These are phyloP conservation scores for Suillus fuscotomentosus DNA, from an alignment of 768 basidiomycete genomes.

Conservation along the genomic window DNA sequence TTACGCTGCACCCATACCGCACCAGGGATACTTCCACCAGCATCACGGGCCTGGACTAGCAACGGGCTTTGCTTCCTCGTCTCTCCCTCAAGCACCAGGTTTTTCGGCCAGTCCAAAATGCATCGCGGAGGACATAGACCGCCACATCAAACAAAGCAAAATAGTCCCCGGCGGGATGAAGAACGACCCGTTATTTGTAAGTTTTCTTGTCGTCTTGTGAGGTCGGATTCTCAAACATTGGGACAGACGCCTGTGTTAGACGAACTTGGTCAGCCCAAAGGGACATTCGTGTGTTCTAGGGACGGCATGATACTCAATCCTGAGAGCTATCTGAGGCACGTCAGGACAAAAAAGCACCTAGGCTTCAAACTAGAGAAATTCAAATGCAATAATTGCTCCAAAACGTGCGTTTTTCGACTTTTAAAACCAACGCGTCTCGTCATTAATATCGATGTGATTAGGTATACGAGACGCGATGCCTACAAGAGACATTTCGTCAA, in stretches of 20 bases:
- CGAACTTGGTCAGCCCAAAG: neutral
- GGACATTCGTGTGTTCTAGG: neutral
- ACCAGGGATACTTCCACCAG: neutral
- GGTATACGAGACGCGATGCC: neutral
- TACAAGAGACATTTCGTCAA: neutral
- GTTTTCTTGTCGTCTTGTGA: neutral
- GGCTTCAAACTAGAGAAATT: neutral
- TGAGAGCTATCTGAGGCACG: neutral
- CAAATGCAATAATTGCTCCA: neutral
- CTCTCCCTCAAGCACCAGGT: neutral
- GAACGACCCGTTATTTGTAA: neutral
- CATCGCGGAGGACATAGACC: neutral
- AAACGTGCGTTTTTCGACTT: neutral
- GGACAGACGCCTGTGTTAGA: neutral
- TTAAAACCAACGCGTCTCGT: neutral
- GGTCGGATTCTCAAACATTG: neutral
- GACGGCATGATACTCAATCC: neutral
- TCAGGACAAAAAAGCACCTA: neutral
- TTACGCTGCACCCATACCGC: neutral
- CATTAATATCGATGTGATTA: neutral
- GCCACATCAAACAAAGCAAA: neutral
- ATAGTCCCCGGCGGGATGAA: fast-evolving
- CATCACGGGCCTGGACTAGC: neutral
- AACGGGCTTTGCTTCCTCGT: neutral
- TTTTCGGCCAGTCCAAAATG: neutral